Evolutionary conservation across 2,329 filamentous ascomycete genomes (phyloP).

Genomic region (Chrysoporthe cubensis): DNA sequence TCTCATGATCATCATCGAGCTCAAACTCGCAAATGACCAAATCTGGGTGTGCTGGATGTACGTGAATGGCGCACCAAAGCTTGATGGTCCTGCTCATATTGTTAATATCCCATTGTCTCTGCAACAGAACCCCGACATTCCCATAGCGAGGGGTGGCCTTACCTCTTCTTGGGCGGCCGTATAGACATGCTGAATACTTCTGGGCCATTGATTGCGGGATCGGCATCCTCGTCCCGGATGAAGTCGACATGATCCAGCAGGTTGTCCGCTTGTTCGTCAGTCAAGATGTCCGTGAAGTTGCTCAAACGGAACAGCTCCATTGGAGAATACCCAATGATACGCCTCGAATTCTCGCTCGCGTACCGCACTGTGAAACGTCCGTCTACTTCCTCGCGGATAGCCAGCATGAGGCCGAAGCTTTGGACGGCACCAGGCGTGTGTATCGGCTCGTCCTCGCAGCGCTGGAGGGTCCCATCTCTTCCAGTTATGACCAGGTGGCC

Average conservation of each 20-base stretch:
- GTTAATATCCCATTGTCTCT: not conserved
- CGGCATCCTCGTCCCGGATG: slow-evolving; percentile 79
- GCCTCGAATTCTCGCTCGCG: slow-evolving; percentile 79
- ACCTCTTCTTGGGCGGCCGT: slow-evolving; percentile 55
- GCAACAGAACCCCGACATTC: not conserved
- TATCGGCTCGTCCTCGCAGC: slow-evolving; percentile 90
- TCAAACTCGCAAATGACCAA: slow-evolving; percentile 89
- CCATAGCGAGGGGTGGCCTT: not conserved
- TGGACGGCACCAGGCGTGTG: slow-evolving; percentile 84
- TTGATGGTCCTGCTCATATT: slow-evolving; percentile 58
- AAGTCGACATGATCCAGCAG: slow-evolving; percentile 87
- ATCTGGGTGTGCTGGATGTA: slow-evolving; percentile 68
- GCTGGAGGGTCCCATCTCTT: slow-evolving; percentile 71
- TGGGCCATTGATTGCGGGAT: slow-evolving; percentile 75
- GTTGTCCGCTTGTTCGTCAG: slow-evolving; percentile 82
- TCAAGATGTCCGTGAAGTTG: slow-evolving; percentile 82
- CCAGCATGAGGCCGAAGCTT: slow-evolving; percentile 77
- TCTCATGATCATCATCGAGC: slow-evolving; percentile 73
- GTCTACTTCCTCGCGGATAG: slow-evolving; percentile 70
- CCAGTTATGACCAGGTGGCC: slow-evolving; percentile 86
- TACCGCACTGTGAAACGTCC: slow-evolving; percentile 72
- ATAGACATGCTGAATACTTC: slow-evolving; percentile 84
- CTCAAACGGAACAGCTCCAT: slow-evolving; percentile 73
- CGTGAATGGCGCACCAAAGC: slow-evolving; percentile 86
- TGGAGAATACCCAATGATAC: slow-evolving; percentile 77